Evolutionary conservation across 2,329 filamentous ascomycete species (phyloP).

Genomic region (Geosmithia putterillii): DNA sequence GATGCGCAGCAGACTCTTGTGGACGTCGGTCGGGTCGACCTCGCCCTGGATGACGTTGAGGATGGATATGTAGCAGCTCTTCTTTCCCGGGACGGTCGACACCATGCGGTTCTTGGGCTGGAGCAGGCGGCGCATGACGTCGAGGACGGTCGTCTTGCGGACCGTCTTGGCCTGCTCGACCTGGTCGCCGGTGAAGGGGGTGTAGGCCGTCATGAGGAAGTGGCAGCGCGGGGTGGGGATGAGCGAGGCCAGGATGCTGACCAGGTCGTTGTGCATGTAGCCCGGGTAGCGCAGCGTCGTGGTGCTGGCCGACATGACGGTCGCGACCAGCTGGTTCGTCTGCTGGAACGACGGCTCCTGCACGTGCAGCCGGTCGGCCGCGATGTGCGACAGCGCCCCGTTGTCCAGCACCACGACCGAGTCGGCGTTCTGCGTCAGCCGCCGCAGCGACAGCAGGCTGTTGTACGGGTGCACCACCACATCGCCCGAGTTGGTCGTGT

Average conservation of each 20-base stretch:
- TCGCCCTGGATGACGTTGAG: conserved; percentile 98
- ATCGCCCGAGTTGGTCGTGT: conserved; percentile 74
- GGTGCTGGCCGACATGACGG: conserved; percentile 97
- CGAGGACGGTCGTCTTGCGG: conserved; percentile 92
- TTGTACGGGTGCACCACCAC: conserved; percentile 99
- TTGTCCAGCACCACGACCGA: conserved; percentile 97
- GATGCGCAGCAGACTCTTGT: conserved; percentile 94
- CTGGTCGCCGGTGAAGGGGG: conserved; percentile 90
- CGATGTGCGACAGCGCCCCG: conserved; percentile 83
- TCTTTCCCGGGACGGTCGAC: conserved; percentile 86
- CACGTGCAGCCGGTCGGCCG: conserved; percentile 85
- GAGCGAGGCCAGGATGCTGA: conserved; percentile 88
- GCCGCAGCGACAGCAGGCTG: conserved; percentile 80
- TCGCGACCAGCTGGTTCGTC: conserved; percentile 93
- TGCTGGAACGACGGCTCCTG: conserved; percentile 94
- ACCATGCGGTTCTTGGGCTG: conserved; percentile 99
- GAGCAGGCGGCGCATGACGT: conserved; percentile 89
- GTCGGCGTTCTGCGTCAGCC: conserved; percentile 91
- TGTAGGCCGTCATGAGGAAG: conserved; percentile 98
- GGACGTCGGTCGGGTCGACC: conserved; percentile 93
- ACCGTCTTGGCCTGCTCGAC: conserved; percentile 96
- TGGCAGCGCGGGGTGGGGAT: conserved; percentile 95
- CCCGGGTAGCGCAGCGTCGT: conserved; percentile 94
- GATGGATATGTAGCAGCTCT: conserved; percentile 98
- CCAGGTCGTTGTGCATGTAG: conserved; percentile 99